Conservation (phyloP, 176 grass and related monocot species). For the Oropetium thomaeum region DNA sequence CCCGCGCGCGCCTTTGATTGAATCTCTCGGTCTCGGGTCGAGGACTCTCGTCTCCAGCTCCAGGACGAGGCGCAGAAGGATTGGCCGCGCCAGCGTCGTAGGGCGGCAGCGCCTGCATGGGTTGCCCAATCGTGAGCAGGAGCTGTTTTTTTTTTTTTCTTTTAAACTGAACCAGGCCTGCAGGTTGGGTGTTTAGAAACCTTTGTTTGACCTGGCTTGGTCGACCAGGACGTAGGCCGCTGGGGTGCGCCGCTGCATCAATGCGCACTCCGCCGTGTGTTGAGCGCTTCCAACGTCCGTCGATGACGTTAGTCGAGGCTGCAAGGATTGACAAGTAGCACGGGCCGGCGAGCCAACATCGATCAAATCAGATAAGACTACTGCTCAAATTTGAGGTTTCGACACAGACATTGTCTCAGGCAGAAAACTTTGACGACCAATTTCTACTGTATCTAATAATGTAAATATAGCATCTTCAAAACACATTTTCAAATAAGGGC, state of each 20-base stretch:
- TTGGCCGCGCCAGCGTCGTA: background rate
- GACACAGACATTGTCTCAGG: too few species aligned
- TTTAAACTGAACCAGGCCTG: too few species aligned
- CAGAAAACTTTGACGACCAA: too few species aligned
- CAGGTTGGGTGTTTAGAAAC: background rate
- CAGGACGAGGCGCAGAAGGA: background rate
- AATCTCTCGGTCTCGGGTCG: background rate
- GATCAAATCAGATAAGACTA: too few species aligned
- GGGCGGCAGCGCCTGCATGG: background rate
- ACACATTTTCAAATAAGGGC: too few species aligned
- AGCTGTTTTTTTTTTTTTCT: too few species aligned
- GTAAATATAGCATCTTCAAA: too few species aligned
- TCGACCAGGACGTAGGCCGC: background rate
- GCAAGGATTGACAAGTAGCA: too few species aligned
- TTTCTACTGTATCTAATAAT: too few species aligned
- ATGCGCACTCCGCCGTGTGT: background rate
- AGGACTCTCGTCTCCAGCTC: background rate
- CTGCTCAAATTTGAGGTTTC: too few species aligned
- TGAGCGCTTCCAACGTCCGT: background rate
- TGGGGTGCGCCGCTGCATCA: background rate
- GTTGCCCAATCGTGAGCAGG: background rate
- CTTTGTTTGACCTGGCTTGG: background rate
- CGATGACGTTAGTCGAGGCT: too few species aligned
- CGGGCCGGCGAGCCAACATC: too few species aligned
- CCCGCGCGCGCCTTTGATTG: background rate